Percentiles rank a stretch among this genome's conserved stretches.
phyloP scores from a whole-genome alignment of 2,329 filamentous ascomycete species.

The Paecilomyces fulvus region DNA sequence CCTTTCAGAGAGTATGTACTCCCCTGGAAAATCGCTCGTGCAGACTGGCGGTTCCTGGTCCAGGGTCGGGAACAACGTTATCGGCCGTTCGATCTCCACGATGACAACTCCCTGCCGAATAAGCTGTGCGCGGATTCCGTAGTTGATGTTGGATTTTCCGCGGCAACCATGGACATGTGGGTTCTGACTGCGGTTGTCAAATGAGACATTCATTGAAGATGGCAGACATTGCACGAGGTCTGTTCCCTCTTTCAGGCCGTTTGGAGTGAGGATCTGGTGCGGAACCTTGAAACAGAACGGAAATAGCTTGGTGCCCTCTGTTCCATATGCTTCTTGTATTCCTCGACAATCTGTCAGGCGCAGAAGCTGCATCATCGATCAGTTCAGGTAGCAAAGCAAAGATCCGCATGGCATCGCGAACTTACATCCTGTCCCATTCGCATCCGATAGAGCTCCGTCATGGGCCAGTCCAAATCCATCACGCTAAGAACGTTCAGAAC shows the following conservation, averaged over 20 bases:
- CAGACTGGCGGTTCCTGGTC: conserved; percentile 3
- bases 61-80: conserved; percentile 3
- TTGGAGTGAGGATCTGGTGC: conserved; percentile 4
- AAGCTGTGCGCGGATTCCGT: conserved; percentile 1
- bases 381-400: background rate
- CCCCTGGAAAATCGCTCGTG: conserved; percentile 4
- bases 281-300: conserved; percentile 4
- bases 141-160: conserved; percentile 1
- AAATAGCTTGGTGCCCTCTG: background rate
- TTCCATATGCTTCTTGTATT: conserved; percentile 2
- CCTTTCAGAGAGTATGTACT: conserved; percentile 1
- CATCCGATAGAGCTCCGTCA: conserved; percentile 1
- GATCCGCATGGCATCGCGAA: background rate
- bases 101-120: background rate
- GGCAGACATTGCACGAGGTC: conserved; percentile 4
- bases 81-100: background rate
- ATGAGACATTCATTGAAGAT: background rate
- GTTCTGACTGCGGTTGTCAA: background rate
- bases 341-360: background rate
- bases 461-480: background rate
- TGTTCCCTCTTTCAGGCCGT: background rate
- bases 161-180: background rate
- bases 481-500: background rate
- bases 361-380: background rate
- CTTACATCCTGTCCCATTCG: conserved; percentile 4